Base-by-base conservation (phyloP, 331 rosid species). In the Malus hybrid region DNA sequence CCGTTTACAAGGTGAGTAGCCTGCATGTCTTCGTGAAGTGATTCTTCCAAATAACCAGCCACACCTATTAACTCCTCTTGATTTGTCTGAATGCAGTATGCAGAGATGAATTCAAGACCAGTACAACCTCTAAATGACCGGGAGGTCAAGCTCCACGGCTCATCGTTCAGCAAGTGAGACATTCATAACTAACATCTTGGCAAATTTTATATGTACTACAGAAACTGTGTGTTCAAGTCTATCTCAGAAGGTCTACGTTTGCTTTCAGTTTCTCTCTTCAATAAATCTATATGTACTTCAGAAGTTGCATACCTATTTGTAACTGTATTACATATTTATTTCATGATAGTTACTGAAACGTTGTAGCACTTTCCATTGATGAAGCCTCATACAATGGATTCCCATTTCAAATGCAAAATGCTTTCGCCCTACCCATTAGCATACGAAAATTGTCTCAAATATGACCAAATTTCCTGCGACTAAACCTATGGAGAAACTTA, bases 1-100 rank as follows among this genome's bases (percentile, higher is more conserved):
- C 85, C 1, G 96, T 86, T 46, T 88, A 82, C 50, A 89, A 84
- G 75, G 96, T 87, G 82, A 85, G 90, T 53, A 11, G 13, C 50
- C 11, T 70, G 13, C 50, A 10, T 70, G n/a, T 53, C 7, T 70
- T 52, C n/a, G 5, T 18, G 2, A 18, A 32, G 12, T 33, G 13
- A 30, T 33, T 60, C 68, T 64, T 29, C 30, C n/a, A 62, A 29
- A 32, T 32, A 5, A 32, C 13, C 4, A 18, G 33, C 46, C 0
- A 6, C 52, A 34, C 26, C 34, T 19, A 66, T n/a, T 32, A 19
- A 69, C 42, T 28, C 29, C 10, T 64, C 24, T 30, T 69, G 55
- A 33, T 76, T 34, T 3, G 20, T 10, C 64, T 32, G 32, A 75
- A 81, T 39, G 68, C 88, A 89, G 88, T 32, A 74, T 64, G 89